Base-by-base conservation (phyloP, 1,284 basidiomycete genomes). In the Sphagnurus paluster region DNA sequence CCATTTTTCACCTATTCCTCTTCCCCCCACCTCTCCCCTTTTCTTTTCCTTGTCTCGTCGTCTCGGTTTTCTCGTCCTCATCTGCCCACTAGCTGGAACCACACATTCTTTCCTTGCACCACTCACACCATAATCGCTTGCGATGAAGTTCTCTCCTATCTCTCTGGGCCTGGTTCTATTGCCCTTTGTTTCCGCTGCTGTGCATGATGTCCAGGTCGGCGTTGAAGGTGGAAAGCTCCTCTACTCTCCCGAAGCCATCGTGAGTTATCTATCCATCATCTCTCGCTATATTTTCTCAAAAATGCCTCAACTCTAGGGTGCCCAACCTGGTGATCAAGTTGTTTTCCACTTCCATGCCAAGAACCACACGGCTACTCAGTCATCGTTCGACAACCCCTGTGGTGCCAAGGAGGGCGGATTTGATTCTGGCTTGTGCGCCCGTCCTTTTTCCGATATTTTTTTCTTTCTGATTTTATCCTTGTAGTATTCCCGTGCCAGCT, bases 351-450 rank as follows among this genome's bases (percentile, higher is more conserved):
- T 80, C 69, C 61, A 73, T 35, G 62, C 69, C 25, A 73, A 72
- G 61, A 82, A 82, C 65, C 80, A 82, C 62, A 75, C 77, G 2
- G 77, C 73, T 24, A 74, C 76, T 21, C 79, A 81, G 61, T 77
- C 76, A n/a, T 72, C 79, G 25, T 78, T 82, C 56, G 69, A 68
- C 42, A 62, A 65, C 55, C 77, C 82, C 21, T 80, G 80, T 63
- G 67, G 68, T 32, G 63, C 49, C 35, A 68, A 72, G 38, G 65
- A 68, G 8, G 76, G 74, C 34, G 79, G 80, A 38, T 67, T 82
- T 49, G 69, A 77, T 60, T 76, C 78, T 46, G 79, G 78, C 59
- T 83, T 82, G 80, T 83, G 54, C 54, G 79, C n/a, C n/a, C n/a
- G n/a, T n/a, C n/a, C n/a, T n/a, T n/a, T 67, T 16, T 10, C 38